Conservation (phyloP, 2,329 filamentous ascomycete genomes). For the Phaeosphaeriaceae sp. region DNA sequence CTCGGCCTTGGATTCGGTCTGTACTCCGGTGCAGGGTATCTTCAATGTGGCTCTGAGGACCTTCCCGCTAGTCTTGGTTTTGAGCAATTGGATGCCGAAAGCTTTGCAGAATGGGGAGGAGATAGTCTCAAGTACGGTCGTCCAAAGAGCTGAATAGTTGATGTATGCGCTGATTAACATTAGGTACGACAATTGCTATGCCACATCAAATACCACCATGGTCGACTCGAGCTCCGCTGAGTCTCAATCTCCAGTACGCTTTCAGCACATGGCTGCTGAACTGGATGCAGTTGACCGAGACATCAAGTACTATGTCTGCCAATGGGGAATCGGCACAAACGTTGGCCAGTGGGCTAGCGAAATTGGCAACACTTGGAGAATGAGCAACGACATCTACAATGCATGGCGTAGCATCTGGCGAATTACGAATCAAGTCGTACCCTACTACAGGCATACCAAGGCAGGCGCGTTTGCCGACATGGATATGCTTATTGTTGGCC, state of each 20-base stretch:
- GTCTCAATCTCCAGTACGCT: constrained; percentile 36
- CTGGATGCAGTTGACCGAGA: constrained; percentile 38
- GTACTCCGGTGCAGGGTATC: constrained; percentile 55
- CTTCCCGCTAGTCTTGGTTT: constrained; percentile 57
- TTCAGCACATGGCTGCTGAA: constrained; percentile 37
- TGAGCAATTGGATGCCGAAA: constrained; percentile 65
- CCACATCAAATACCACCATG: constrained; percentile 43
- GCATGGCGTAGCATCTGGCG: constrained; percentile 44
- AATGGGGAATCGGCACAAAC: constrained; percentile 49
- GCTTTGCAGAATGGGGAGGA: constrained; percentile 57
- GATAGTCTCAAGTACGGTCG: constrained; percentile 58
- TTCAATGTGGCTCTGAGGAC: constrained; percentile 54
- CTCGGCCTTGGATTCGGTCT: constrained; percentile 62
- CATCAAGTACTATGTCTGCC: constrained; percentile 48
- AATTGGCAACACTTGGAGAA: constrained; percentile 48
- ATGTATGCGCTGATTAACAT: constrained; percentile 49
- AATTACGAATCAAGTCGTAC: constrained; percentile 43
- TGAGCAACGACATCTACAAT: constrained; percentile 47
- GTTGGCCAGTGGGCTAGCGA: constrained; percentile 44
- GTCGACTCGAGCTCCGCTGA: constrained; percentile 43
- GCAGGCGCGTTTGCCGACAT: constrained; percentile 46
- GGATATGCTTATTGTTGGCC: constrained; percentile 55
- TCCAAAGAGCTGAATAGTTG: background rate
- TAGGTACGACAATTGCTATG: constrained; percentile 46
- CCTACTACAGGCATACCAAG: constrained; percentile 37